A percentile compares a stretch with the other conserved stretches of the same genome.
Conservation (phyloP, 441 rosid genomes). For the Gossypium schwendimanii region DNA sequence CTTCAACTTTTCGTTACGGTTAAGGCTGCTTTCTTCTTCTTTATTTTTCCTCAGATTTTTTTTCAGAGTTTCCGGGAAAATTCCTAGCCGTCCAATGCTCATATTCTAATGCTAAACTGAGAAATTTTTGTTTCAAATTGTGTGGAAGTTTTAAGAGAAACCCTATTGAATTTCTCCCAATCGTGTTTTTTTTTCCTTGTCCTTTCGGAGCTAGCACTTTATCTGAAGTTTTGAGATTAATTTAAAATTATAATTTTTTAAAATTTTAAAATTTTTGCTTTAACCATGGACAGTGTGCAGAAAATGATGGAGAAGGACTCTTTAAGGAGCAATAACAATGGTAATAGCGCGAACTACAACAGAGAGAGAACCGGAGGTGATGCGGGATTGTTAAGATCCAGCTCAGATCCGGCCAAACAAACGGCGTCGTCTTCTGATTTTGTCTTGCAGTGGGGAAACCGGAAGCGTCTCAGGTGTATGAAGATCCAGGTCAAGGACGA, state of each 20-base stretch:
- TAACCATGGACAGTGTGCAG: conserved; percentile 28
- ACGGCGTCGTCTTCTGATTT: conserved; percentile 47
- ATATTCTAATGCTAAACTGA: neutral
- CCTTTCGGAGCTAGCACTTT: neutral
- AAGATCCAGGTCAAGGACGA: conserved; percentile 53
- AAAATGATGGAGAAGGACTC: conserved; percentile 44
- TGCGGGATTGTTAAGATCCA: conserved; percentile 27
- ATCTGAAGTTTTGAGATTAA: neutral
- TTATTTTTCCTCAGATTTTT: neutral
- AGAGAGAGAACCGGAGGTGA: conserved; percentile 28
- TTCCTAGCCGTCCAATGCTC: conserved; percentile 1
- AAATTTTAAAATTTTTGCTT: conserved; percentile 1
- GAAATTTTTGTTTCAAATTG: conserved; percentile 12
- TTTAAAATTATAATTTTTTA: neutral
- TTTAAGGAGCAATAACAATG: conserved; percentile 26
- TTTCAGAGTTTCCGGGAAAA: neutral
- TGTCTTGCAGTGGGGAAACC: conserved; percentile 59
- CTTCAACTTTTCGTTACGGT: neutral
- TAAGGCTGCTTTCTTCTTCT: neutral
- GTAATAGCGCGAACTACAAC: conserved; percentile 17
- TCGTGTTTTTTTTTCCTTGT: neutral
- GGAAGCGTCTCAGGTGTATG: conserved; percentile 66
- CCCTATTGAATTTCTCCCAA: conserved; percentile 7
- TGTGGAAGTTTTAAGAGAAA: conserved; percentile 13
- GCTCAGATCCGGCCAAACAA: conserved; percentile 29